These are phyloP conservation scores for Dipteronia dyeriana DNA, from an alignment of 345 rosid species.

Conservation along the genomic window DNA sequence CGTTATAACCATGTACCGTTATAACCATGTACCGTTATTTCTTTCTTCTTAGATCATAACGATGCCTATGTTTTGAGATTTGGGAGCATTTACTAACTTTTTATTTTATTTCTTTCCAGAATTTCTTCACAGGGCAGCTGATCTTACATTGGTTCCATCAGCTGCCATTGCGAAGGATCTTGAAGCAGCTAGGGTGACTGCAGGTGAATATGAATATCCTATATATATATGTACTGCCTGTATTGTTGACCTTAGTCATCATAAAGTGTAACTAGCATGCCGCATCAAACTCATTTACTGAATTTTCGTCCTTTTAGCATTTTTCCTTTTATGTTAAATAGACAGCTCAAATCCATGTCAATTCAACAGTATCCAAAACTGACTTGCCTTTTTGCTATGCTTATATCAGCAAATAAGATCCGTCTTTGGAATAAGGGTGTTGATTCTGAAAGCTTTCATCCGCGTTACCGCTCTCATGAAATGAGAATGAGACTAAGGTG, in stretches of 20 bases:
- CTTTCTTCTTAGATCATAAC: neutral
- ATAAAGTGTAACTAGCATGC: neutral
- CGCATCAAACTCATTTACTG: neutral
- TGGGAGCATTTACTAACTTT: conserved; percentile 8
- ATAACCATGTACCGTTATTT: conserved; percentile 56
- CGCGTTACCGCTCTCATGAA: conserved; percentile 69
- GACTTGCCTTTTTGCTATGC: conserved; percentile 10
- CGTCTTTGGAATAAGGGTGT: conserved; percentile 99
- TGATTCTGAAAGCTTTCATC: conserved; percentile 91
- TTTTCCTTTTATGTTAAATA: conserved; percentile 1
- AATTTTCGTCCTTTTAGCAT: neutral
- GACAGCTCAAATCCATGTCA: neutral
- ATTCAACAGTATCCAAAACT: conserved; percentile 17
- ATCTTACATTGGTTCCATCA: conserved; percentile 94
- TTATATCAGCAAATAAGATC: conserved; percentile 76
- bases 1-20: no score
- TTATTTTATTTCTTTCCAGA: conserved; percentile 43
- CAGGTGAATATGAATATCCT: conserved; percentile 54
- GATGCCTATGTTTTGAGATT: neutral
- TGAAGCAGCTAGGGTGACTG: conserved; percentile 73
- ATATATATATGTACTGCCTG: neutral
- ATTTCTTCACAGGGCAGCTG: conserved; percentile 98
- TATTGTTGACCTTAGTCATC: conserved; percentile 4
- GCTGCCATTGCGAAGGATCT: conserved; percentile 92
- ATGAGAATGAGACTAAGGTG: conserved; percentile 87